Conservation (phyloP, 2,329 filamentous ascomycete genomes). For the Nigrospora oryzae region DNA sequence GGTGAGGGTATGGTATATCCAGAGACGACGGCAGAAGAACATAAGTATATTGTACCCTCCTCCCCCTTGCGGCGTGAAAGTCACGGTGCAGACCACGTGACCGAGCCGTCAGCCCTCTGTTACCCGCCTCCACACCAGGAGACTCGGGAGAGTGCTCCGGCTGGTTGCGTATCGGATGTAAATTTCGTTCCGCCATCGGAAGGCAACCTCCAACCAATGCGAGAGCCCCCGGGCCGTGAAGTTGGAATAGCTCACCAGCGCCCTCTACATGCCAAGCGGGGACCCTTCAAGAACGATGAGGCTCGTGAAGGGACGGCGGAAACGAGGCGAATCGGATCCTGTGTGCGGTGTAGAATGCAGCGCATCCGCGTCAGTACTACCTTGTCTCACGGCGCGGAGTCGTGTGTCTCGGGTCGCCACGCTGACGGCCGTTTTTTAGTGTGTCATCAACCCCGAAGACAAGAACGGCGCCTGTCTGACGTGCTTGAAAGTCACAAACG, state of each 20-base stretch:
- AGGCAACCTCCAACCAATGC: slow-evolving; percentile 4
- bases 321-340: slow-evolving; percentile 49
- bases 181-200: slow-evolving; percentile 6
- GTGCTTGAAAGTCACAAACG: slow-evolving; percentile 41
- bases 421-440: slow-evolving; percentile 26
- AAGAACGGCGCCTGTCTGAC: slow-evolving; percentile 40
- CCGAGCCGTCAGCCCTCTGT: not conserved
- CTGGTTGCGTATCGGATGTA: slow-evolving; percentile 10
- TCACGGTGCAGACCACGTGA: slow-evolving; percentile 11
- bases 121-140: not conserved
- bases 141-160: slow-evolving; percentile 1
- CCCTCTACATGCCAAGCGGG: slow-evolving; percentile 31
- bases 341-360: slow-evolving; percentile 54
- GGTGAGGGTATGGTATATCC: slow-evolving; percentile 33
- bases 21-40: slow-evolving; percentile 9
- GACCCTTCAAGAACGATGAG: slow-evolving; percentile 45
- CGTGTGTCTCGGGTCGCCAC: not conserved
- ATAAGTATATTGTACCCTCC: slow-evolving; percentile 13
- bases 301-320: slow-evolving; percentile 45
- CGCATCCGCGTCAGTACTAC: slow-evolving; percentile 45
- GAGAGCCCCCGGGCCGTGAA: slow-evolving; percentile 18
- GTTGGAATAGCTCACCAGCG: slow-evolving; percentile 24
- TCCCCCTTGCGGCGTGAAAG: slow-evolving; percentile 10
- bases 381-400: not conserved
- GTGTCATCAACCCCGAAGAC: slow-evolving; percentile 39